Base-by-base conservation (phyloP, 805 yeast species). In the Lachancea dasiensis region DNA sequence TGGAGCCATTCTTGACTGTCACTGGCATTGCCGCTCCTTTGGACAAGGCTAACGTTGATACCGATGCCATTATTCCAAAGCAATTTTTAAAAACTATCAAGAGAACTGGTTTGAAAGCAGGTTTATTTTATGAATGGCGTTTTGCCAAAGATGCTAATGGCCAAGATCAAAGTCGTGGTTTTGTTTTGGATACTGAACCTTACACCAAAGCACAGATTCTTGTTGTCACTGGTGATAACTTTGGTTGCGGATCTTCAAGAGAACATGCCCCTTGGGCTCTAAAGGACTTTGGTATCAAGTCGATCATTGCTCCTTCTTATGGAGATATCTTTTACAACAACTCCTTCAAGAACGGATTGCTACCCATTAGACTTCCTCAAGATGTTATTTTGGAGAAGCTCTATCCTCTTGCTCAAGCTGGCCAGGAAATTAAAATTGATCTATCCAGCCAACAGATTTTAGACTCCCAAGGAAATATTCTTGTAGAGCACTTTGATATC, bases 191-290 rank as follows among this genome's bases (percentile, higher is more conserved):
- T 62, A 85, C 77, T 36, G 82, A 72, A 39, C 95, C 96, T 36
- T 90, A 79, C 72, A 76, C 80, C 49, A 55, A 72, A 17, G 81
- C 97, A 15, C 79, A 83, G 63, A 81, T 90, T 50, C 69, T 92
- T 49, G 81, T 90, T 50, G 95, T 87, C 43, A 79, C 94, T 29
- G 98, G 98, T 62, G 95, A 86, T 60, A 92, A 92, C 72, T 92
- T 92, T 60, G 98, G 98, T 50, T 92, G 98, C 70, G 98, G 98
- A 56, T 89, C 97, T 27, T 89, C 97, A 2, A 86, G 98, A 75
- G 98, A 92, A 65, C 98, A 92, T 58, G 98, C 98, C 23, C 97
- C 98, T 41, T 92, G 98, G 98, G 97, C 98, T 2, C 73, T 92
- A 50, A 89, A 87, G 56, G 98, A 92, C 67, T 92, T 92, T 56